These are phyloP conservation scores for Apiospora malaysiana DNA, from an alignment of 2,329 filamentous ascomycete genomes.

Conservation along the genomic window DNA sequence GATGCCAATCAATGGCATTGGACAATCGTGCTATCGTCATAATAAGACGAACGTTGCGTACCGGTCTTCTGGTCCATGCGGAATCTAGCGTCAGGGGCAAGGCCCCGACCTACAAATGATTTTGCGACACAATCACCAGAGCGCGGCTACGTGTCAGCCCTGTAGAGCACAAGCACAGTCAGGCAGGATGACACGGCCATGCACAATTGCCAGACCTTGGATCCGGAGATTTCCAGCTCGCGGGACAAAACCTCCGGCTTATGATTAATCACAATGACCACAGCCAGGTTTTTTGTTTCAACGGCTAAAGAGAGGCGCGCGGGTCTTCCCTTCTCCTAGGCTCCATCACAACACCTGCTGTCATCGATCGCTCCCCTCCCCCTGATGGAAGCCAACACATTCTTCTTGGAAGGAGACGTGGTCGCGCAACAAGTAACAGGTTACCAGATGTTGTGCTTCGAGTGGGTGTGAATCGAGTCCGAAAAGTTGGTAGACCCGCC, in stretches of 20 bases:
- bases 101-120: background rate
- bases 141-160: background rate
- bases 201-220: background rate
- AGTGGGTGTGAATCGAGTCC: constrained; percentile 2
- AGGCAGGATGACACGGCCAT: background rate
- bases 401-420: background rate
- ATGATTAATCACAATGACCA: background rate
- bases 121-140: background rate
- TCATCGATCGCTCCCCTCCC: background rate
- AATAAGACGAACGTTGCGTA: too few relatives aligned
- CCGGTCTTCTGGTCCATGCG: too few relatives aligned
- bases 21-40: too few relatives aligned
- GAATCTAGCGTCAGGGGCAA: too few relatives aligned
- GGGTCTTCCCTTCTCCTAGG: background rate
- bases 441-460: background rate
- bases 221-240: background rate
- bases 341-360: background rate
- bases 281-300: background rate
- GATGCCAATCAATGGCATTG: too few relatives aligned
- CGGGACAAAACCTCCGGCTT: background rate
- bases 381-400: background rate
- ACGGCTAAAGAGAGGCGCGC: background rate
- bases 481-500: constrained; percentile 17
- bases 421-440: background rate
- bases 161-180: background rate